Base-by-base conservation (phyloP, 352 stramenopile species). In the Phytophthora crassamura region DNA sequence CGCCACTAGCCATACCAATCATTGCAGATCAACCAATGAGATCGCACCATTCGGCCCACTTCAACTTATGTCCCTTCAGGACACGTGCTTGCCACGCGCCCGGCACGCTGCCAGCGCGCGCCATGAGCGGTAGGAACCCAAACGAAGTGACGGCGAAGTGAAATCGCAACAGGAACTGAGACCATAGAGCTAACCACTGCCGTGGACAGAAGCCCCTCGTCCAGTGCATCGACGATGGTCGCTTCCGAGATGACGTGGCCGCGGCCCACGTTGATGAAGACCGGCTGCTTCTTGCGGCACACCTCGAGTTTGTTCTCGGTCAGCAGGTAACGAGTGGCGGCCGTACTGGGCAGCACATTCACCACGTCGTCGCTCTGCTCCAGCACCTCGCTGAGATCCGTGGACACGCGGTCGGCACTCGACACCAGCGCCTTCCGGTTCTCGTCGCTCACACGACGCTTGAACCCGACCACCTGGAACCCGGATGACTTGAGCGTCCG, bases 251-350 rank as follows among this genome's bases (percentile, higher is more conserved):
- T 80, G 32, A 97, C 61, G 55, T 97, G 88, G 18, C 89, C 90
- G n/a, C 90, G 82, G 18, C 90, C 90, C 9, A 95, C 84, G 73
- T 95, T 97, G 68, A 97, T 80, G 63, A 97, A 84, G 43, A 94
- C 78, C 4, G 88, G 84, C 60, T 83, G 47, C 69, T 87, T 83
- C 36, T 67, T 66, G 3, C 56, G 48, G 33, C 82, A 90, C 9
- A 70, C 51, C 39, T 68, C 34, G 4, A 97, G 64, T 18, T 66
- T 67, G 18, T 77, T 64, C 22, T 86, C 72, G 5, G 69, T 82
- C 40, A 97, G 61, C 18, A 95, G 58, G 50, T 85, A 77, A 34
- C 75, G 76, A 42, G 90, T 97, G n/a, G 72, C 72, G 1, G 51
- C 15, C 10, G 90, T 97, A 38, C 86, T 96, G 15, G 90, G 88